Conservation (phyloP, 1,284 basidiomycete species). For the Prillingera fragicola region DNA sequence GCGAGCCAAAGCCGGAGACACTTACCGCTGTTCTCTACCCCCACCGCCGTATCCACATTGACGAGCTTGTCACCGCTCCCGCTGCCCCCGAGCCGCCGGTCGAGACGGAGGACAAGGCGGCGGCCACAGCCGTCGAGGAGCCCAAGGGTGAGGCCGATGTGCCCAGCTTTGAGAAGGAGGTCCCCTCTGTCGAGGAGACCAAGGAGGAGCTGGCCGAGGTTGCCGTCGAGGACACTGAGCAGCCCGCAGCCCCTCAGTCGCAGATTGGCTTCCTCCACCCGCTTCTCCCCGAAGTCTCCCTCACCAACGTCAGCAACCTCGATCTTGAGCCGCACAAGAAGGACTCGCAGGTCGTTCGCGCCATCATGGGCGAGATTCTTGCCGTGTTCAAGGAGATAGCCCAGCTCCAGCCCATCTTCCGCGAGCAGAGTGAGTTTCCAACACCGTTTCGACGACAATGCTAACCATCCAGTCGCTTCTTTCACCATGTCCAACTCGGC, state of each 20-base stretch:
- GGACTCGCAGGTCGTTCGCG: slow-evolving; percentile 88
- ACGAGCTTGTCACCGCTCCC: slow-evolving; percentile 59
- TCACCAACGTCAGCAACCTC: slow-evolving; percentile 86
- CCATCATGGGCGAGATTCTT: slow-evolving; percentile 94
- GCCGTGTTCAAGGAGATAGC: slow-evolving; percentile 99
- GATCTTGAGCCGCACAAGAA: slow-evolving; percentile 78
- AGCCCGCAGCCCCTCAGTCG: slow-evolving; percentile 10
- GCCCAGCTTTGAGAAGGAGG: slow-evolving; percentile 55
- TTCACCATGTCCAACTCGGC: slow-evolving; percentile 93
- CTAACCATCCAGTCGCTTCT: slow-evolving; percentile 49
- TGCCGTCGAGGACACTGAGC: slow-evolving; percentile 5
- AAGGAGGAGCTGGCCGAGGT: slow-evolving; percentile 38
- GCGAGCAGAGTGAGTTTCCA: slow-evolving; percentile 70
- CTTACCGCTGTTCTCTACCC: slow-evolving; percentile 94
- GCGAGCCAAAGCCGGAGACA: slow-evolving; percentile 57
- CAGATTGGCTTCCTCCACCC: slow-evolving; percentile 71
- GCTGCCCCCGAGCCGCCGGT: slow-evolving; percentile 7
- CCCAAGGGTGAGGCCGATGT: slow-evolving; percentile 47
- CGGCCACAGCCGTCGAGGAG: slow-evolving; percentile 25
- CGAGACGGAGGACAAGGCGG: neutral
- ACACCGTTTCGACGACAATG: no score
- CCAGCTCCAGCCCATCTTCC: slow-evolving; percentile 93
- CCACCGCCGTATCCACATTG: slow-evolving; percentile 85
- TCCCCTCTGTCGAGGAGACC: slow-evolving; percentile 53
- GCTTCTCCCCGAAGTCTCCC: slow-evolving; percentile 69